phyloP scores from a whole-genome alignment of 345 rosid genomes.

The Conringia planisiliqua region DNA sequence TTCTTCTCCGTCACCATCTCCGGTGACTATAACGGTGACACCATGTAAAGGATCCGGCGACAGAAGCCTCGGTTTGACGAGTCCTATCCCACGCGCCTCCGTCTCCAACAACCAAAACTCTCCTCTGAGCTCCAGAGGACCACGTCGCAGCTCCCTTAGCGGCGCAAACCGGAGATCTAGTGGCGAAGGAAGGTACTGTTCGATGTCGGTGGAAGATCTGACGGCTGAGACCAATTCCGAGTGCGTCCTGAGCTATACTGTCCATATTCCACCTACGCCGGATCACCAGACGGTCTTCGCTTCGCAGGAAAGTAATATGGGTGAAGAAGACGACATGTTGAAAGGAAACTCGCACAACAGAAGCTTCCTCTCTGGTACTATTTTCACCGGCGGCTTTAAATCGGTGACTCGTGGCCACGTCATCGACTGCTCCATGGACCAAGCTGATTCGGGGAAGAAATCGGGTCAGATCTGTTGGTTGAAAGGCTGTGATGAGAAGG shows the following conservation, averaged over 20 bases:
- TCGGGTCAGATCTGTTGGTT: slow-evolving; percentile 49
- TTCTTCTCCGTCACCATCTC: slow-evolving; percentile 51
- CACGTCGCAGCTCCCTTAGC: slow-evolving; percentile 38
- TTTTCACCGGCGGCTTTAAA: slow-evolving; percentile 66
- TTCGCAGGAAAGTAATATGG: slow-evolving; percentile 49
- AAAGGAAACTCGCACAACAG: slow-evolving; percentile 36
- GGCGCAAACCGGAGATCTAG: slow-evolving; percentile 42
- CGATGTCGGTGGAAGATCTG: slow-evolving; percentile 46
- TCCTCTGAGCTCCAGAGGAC: slow-evolving; percentile 47
- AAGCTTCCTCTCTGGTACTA: slow-evolving; percentile 54
- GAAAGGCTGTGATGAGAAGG: slow-evolving; percentile 70
- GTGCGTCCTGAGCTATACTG: slow-evolving; percentile 53
- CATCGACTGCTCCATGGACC: slow-evolving; percentile 49
- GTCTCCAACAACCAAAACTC: slow-evolving; percentile 56
- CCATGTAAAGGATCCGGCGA: slow-evolving; percentile 67
- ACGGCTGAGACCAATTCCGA: slow-evolving; percentile 44
- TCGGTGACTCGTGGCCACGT: slow-evolving; percentile 72
- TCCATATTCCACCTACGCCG: slow-evolving; percentile 75
- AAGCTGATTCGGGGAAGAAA: slow-evolving; percentile 38
- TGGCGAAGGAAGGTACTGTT: slow-evolving; percentile 53
- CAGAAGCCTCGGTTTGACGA: slow-evolving; percentile 66
- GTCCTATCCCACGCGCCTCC: slow-evolving; percentile 62
- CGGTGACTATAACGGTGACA: slow-evolving; percentile 68
- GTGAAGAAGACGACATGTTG: slow-evolving; percentile 18
- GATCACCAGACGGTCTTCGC: slow-evolving; percentile 57